Conservation (phyloP, 768 basidiomycete genomes). For the Tubosaeta sp. region DNA sequence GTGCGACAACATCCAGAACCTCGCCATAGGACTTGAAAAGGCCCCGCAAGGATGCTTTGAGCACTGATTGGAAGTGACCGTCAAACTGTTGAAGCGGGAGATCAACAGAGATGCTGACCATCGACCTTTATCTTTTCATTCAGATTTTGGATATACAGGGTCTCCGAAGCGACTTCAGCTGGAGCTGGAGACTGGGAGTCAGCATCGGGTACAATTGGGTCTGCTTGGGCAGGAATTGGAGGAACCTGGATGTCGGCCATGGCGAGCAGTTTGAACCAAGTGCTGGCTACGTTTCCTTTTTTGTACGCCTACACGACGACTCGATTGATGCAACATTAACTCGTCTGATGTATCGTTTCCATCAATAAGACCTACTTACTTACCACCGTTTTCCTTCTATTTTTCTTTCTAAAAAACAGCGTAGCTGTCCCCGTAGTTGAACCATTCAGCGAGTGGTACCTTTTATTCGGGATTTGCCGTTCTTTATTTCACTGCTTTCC, state of each 20-base stretch:
- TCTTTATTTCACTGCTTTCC: neutral
- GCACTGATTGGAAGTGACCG: conserved; percentile 44
- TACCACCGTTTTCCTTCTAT: neutral
- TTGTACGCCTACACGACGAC: neutral
- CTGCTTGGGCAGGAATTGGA: conserved; percentile 27
- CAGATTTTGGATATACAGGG: conserved; percentile 92
- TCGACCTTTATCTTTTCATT: conserved; percentile 91
- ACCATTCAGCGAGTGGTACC: neutral
- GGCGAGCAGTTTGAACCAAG: conserved; percentile 5
- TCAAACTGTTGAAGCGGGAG: conserved; percentile 7
- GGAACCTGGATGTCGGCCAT: conserved; percentile 38
- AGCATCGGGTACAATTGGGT: conserved; percentile 16
- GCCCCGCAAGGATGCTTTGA: conserved; percentile 82
- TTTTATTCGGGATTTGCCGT: conserved; percentile 21
- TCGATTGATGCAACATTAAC: neutral
- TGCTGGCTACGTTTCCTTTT: conserved; percentile 13
- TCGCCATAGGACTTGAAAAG: conserved; percentile 93
- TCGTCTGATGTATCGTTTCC: neutral
- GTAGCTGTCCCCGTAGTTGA: no score
- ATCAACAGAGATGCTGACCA: conserved; percentile 37
- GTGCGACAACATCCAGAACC: conserved; percentile 93
- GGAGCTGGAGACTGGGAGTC: conserved; percentile 23
- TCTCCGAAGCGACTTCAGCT: conserved; percentile 63
- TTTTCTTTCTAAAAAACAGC: no score
- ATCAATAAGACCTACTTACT: neutral